A percentile compares a stretch with the other conserved stretches of the same genome.
phyloP scores from a whole-genome alignment of 2,329 filamentous ascomycete species.

The Cladosporium sp. region DNA sequence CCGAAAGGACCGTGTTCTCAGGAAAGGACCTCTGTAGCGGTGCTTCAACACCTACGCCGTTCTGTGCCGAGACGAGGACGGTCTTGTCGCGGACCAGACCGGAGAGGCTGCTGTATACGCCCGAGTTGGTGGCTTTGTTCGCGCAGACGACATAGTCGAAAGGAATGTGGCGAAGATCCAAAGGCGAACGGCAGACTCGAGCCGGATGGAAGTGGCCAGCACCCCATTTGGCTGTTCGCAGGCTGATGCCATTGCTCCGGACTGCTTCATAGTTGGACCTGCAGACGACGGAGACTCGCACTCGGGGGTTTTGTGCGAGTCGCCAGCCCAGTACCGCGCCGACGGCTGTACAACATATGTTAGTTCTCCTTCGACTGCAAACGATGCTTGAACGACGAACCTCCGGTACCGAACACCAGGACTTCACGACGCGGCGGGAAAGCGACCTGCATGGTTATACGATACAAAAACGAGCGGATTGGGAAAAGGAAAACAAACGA shows the following conservation, averaged over 20 bases:
- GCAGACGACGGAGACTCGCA: slow-evolving; percentile 20
- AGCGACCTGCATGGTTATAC: slow-evolving; percentile 12
- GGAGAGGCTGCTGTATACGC: slow-evolving; percentile 14
- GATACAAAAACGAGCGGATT: background rate
- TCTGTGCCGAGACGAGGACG: slow-evolving; percentile 19
- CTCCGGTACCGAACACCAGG: slow-evolving; percentile 1
- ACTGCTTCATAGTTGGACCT: slow-evolving; percentile 20
- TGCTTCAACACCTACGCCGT: slow-evolving; percentile 21
- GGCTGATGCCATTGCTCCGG: slow-evolving; percentile 13
- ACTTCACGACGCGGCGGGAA: background rate
- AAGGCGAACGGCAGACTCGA: slow-evolving; percentile 14
- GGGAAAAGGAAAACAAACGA: slow-evolving; percentile 10
- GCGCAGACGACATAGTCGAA: slow-evolving; percentile 22
- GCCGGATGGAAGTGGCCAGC: slow-evolving; percentile 17
- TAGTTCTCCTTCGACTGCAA: background rate
- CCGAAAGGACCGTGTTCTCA: slow-evolving; percentile 19
- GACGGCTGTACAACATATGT: slow-evolving; percentile 13
- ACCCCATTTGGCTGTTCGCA: slow-evolving; percentile 21
- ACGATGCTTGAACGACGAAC: background rate
- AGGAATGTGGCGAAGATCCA: slow-evolving; percentile 8
- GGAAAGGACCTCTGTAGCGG: slow-evolving; percentile 17
- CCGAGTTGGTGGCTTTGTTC: slow-evolving; percentile 19
- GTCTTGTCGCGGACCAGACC: slow-evolving; percentile 14
- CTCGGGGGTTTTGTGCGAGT: slow-evolving; percentile 18
- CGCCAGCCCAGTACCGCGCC: slow-evolving; percentile 22